These are phyloP conservation scores for Abrus pulchellus DNA, from an alignment of 306 rosid genomes.

Conservation along the genomic window DNA sequence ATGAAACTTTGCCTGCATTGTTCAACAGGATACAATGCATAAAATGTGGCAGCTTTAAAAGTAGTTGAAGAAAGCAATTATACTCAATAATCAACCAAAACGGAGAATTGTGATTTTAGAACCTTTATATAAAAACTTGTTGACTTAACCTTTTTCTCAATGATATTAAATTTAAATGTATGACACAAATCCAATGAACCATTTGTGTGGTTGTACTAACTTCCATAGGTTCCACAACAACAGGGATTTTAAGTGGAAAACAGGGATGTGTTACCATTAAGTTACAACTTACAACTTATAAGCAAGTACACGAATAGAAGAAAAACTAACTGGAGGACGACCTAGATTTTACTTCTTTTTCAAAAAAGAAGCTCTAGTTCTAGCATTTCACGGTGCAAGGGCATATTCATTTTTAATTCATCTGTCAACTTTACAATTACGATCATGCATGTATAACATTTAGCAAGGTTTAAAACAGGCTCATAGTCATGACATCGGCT, in stretches of 20 bases:
- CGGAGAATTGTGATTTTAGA: background rate
- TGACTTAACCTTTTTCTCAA: slow-evolving; percentile 23
- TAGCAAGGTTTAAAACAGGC: slow-evolving; percentile 11
- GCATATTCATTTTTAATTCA: slow-evolving; percentile 5
- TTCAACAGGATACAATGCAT: slow-evolving; percentile 46
- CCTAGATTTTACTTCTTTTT: background rate
- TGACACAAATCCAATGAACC: slow-evolving; percentile 30
- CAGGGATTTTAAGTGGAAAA: slow-evolving; percentile 19
- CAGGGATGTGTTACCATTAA: background rate
- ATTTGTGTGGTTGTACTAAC: slow-evolving; percentile 1
- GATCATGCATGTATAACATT: slow-evolving; percentile 17
- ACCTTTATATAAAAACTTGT: slow-evolving; percentile 30
- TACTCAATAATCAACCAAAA: slow-evolving; percentile 33
- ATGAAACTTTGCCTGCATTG: slow-evolving; percentile 87
- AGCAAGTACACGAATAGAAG: slow-evolving; percentile 1
- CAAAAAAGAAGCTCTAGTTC: background rate
- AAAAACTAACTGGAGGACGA: background rate
- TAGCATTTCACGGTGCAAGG: slow-evolving; percentile 19
- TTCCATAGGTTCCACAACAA: slow-evolving; percentile 13
- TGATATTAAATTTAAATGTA: slow-evolving; percentile 4
- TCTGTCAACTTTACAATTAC: slow-evolving; percentile 13
- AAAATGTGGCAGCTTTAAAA: slow-evolving; percentile 37
- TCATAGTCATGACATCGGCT: slow-evolving; percentile 2
- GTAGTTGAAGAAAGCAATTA: slow-evolving; percentile 29
- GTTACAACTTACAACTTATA: slow-evolving; percentile 8